A percentile compares a stretch with the other conserved stretches of the same genome.
These are phyloP conservation scores for Uronychia binucleata DNA, from an alignment of 73 alveolate species.

Conservation along the genomic window DNA sequence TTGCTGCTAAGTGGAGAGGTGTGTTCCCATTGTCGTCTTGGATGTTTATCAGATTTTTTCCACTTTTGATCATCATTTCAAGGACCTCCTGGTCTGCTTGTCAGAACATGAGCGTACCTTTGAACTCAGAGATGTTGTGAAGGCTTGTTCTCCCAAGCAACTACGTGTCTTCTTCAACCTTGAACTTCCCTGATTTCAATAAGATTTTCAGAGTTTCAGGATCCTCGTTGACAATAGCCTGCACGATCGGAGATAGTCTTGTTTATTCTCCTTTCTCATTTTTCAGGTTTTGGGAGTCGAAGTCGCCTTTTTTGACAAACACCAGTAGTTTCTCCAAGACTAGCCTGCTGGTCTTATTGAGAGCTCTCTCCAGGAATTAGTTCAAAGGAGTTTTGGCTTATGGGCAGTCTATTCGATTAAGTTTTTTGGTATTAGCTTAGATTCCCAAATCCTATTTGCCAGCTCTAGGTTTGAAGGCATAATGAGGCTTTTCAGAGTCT, in stretches of 20 bases:
- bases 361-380: not conserved
- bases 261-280: not conserved
- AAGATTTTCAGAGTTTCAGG: not conserved
- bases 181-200: not conserved
- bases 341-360: too few relatives aligned
- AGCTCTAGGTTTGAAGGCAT: not conserved
- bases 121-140: not conserved
- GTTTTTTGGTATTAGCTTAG: not conserved
- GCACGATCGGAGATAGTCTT: not conserved
- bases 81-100: not conserved
- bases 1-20: conserved; percentile 46
- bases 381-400: not conserved
- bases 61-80: not conserved
- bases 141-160: not conserved
- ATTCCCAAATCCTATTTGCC: not conserved
- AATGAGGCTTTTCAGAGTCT: not conserved
- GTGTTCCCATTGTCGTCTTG: conserved; percentile 19
- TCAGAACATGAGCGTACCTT: not conserved
- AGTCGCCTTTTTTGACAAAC: not conserved
- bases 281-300: not conserved
- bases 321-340: too few relatives aligned
- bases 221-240: not conserved
- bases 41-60: conserved; percentile 1
- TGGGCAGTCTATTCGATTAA: not conserved
- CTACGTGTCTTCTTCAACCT: not conserved